These are phyloP conservation scores for Stagonosporopsis rhizophila DNA, from an alignment of 2,329 filamentous ascomycete species.

Conservation along the genomic window DNA sequence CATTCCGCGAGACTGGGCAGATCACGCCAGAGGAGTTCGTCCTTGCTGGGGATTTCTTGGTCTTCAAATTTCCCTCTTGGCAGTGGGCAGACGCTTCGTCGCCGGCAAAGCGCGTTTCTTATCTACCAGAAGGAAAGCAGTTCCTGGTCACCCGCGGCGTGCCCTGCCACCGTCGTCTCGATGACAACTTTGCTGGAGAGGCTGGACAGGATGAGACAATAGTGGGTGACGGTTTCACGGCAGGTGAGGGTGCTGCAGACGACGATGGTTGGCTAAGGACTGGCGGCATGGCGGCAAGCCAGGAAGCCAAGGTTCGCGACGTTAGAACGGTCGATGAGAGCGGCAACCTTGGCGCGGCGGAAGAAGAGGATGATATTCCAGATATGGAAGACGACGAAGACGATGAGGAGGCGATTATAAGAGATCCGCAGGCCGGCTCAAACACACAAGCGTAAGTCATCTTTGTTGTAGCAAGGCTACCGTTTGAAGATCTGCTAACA, in stretches of 20 bases:
- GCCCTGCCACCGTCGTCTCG: constrained; percentile 87
- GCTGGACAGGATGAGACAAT: constrained; percentile 86
- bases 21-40: constrained; percentile 98
- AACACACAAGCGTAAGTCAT: constrained; percentile 63
- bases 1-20: constrained; percentile 90
- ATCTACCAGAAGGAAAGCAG: constrained; percentile 90
- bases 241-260: constrained; percentile 58
- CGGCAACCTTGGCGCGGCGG: constrained; percentile 80
- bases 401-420: constrained; percentile 92
- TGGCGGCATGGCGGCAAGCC: constrained; percentile 76
- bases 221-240: constrained; percentile 75
- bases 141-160: constrained; percentile 94
- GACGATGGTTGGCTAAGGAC: constrained; percentile 94
- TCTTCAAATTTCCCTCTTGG: constrained; percentile 99
- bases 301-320: constrained; percentile 78
- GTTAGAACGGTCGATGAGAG: constrained; percentile 89
- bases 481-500: constrained; percentile 20
- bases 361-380: constrained; percentile 82
- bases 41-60: constrained; percentile 93
- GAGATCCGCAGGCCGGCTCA: constrained; percentile 59
- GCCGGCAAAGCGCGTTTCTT: constrained; percentile 76
- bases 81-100: constrained; percentile 90
- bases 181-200: constrained; percentile 91
- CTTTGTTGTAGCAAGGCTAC: background rate
- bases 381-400: constrained; percentile 99